Conservation (phyloP, 1,284 basidiomycete species). For the Apiotrichum mycotoxinovorans region DNA sequence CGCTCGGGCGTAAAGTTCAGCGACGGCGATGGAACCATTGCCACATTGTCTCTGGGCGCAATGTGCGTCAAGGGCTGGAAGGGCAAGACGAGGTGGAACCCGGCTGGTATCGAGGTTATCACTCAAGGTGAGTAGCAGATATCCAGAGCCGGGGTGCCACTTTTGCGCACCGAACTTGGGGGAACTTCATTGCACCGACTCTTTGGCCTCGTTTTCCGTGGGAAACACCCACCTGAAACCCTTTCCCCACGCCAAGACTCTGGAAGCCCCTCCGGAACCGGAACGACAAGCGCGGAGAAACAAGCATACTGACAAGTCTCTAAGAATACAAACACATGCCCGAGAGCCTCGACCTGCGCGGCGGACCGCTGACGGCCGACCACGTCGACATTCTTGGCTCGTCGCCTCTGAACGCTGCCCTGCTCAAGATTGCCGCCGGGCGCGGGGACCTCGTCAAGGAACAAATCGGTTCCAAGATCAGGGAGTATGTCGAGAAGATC, state of each 20-base stretch:
- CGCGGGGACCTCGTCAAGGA: constrained; percentile 55
- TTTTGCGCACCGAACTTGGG: too few species aligned
- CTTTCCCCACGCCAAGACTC: too few species aligned
- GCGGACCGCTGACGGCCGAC: constrained; percentile 82
- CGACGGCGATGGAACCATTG: constrained; percentile 95
- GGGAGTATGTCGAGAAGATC: constrained; percentile 69
- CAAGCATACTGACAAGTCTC: constrained; percentile 1
- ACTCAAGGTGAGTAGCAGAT: constrained; percentile 79
- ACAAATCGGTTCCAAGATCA: constrained; percentile 72
- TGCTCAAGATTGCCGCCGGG: constrained; percentile 64
- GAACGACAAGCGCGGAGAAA: too few species aligned
- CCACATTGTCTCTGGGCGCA: constrained; percentile 78
- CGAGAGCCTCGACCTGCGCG: constrained; percentile 68
- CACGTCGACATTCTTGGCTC: constrained; percentile 94
- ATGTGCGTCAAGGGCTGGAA: constrained; percentile 98
- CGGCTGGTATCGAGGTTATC: constrained; percentile 76
- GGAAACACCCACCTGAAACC: too few species aligned
- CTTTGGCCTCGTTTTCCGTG: too few species aligned
- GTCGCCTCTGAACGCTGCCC: constrained; percentile 80
- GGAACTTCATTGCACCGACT: too few species aligned
- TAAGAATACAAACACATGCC: constrained; percentile 79
- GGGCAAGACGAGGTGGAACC: constrained; percentile 78
- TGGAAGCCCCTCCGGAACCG: too few species aligned
- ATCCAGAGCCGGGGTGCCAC: too few species aligned
- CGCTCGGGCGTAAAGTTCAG: constrained; percentile 81